Percentiles rank a stretch among this genome's conserved stretches.
Evolutionary conservation across 1,284 basidiomycete genomes (phyloP).

Genomic region (Tremellales sp.): DNA sequence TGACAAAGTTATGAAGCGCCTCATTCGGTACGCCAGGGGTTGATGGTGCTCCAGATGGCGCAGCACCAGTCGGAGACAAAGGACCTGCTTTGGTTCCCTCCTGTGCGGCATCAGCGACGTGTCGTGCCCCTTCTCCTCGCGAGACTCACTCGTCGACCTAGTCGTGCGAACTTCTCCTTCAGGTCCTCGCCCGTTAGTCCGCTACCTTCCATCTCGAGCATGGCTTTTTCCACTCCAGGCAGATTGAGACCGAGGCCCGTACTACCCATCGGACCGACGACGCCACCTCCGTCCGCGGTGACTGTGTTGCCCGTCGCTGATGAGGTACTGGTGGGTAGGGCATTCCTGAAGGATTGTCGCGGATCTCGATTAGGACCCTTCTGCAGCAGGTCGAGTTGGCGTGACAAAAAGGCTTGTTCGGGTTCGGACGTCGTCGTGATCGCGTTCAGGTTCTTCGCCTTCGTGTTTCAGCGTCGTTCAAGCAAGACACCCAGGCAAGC

Average conservation of each 20-base stretch:
- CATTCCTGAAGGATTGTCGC: conserved; percentile 75
- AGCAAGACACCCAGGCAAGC: neutral
- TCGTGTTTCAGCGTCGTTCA: neutral
- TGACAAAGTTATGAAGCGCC: conserved; percentile 47
- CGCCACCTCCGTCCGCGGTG: conserved; percentile 33
- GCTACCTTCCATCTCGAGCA: conserved; percentile 76
- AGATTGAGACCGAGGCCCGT: conserved; percentile 65
- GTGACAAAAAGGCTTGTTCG: conserved; percentile 80
- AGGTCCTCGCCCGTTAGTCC: conserved; percentile 31
- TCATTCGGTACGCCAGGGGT: conserved; percentile 36
- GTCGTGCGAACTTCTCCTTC: conserved; percentile 39
- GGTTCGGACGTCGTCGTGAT: conserved; percentile 50
- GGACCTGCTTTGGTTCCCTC: conserved; percentile 25
- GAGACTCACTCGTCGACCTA: conserved; percentile 31
- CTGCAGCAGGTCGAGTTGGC: conserved; percentile 81
- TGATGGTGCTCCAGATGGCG: conserved; percentile 8
- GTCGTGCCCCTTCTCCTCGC: neutral
- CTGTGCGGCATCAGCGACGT: conserved; percentile 14
- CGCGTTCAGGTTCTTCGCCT: neutral
- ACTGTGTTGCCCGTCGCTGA: neutral
- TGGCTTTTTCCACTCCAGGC: conserved; percentile 76
- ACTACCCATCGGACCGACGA: conserved; percentile 84
- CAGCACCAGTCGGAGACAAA: conserved; percentile 17
- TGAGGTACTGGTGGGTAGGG: conserved; percentile 51
- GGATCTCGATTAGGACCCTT: conserved; percentile 85